Base-by-base conservation (phyloP, 2,329 filamentous ascomycete genomes). In the Blumeria hordei region DNA sequence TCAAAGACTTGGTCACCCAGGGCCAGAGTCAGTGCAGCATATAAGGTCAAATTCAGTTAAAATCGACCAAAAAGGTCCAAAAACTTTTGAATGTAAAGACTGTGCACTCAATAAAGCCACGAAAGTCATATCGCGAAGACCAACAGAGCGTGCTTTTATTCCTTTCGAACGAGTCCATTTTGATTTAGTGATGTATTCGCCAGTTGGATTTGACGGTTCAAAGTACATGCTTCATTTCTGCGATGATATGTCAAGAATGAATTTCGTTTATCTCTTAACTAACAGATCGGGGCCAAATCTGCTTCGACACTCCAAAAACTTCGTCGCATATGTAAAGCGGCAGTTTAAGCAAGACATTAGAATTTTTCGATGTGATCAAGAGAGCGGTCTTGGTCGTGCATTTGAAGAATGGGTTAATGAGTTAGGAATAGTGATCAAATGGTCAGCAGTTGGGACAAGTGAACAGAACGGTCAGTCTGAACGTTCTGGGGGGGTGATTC, bases 41-140 rank as follows among this genome's bases (percentile, higher is more conserved):
- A 51, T 51, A 11, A 18, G 18, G 33, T 35, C n/a, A 14, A 5
- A n/a, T 10, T 11, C 32, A 28, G 21, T 51, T n/a, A 51, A 51
- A 36, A 51, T 51, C 21, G 3, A 11, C n/a, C 14, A 51, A 36
- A 36, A 51, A 10, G 32, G 49, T 51, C 28, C 49, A 14, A 51
- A 51, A 16, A 51, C 49, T n/a, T 28, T 28, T 51, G n/a, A 51
- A 34, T 51, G 49, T 34, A n/a, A 51, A 35, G 49, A 28, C n/a
- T 51, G 49, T 51, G 49, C 49, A 51, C 49, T 51, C 11, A 51
- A 51, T 16, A 51, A 51, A 51, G 49, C 49, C 3, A 51, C 28
- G 36, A 36, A 51, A 35, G n/a, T 51, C 4, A 36, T 51, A 35
- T 51, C 28, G 18, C 28, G 28, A n/a, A 18, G 49, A 51, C 49